Conservation (phyloP, 1,284 basidiomycete genomes). For the Ustilago tritici region DNA sequence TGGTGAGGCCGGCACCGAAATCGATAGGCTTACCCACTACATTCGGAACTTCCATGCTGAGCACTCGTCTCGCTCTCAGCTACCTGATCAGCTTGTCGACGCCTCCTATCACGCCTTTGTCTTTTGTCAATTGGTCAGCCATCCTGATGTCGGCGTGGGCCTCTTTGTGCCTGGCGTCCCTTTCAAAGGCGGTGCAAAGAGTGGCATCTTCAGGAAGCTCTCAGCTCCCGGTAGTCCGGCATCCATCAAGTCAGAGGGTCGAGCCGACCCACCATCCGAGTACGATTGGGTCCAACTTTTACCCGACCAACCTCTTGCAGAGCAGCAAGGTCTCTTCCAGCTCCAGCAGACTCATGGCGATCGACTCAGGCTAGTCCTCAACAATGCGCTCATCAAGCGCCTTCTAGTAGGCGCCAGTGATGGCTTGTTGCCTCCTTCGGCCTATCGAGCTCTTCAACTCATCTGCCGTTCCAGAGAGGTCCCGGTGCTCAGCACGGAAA, state of each 20-base stretch:
- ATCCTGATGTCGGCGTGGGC: constrained; percentile 80
- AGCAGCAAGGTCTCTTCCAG: constrained; percentile 71
- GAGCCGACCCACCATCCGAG: constrained; percentile 8
- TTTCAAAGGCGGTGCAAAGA: constrained; percentile 20
- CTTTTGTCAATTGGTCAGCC: constrained; percentile 80
- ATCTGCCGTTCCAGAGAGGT: constrained; percentile 81
- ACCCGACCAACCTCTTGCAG: constrained; percentile 28
- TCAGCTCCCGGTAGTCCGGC: constrained; percentile 16
- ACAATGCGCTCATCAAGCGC: constrained; percentile 79
- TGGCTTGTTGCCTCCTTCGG: constrained; percentile 81
- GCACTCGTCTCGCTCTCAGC: constrained; percentile 68
- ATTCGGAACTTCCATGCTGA: constrained; percentile 76
- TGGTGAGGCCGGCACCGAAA: constrained; percentile 82
- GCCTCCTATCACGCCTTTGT: constrained; percentile 82
- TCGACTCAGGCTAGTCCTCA: constrained; percentile 79
- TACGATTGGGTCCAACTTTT: constrained; percentile 36
- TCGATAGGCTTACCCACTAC: constrained; percentile 78
- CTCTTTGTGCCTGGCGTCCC: constrained; percentile 29
- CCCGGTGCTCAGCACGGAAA: constrained; percentile 81
- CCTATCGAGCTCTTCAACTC: constrained; percentile 86
- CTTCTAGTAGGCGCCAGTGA: constrained; percentile 84
- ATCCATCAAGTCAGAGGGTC: constrained; percentile 3
- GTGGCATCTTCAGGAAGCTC: constrained; percentile 18
- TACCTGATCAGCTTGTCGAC: constrained; percentile 75
- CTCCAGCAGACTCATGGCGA: constrained; percentile 66